Percentiles rank a stretch among this genome's conserved stretches.
Conservation (phyloP, 345 rosid genomes). For the Syzygium aqueum region DNA sequence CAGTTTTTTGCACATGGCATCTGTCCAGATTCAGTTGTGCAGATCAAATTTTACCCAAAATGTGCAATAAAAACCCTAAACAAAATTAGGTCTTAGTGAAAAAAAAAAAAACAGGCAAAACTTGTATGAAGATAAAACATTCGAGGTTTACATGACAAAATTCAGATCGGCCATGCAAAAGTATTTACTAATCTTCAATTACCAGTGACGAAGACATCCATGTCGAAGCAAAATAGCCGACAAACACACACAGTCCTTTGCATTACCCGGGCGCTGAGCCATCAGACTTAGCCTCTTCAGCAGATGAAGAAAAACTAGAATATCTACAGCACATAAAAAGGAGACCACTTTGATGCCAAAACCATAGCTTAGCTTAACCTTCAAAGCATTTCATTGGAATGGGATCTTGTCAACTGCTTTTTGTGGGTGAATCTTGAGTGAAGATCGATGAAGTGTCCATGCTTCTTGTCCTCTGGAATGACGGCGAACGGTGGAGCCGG, state of each 20-base stretch:
- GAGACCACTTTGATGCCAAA: neutral
- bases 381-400: neutral
- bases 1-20: neutral
- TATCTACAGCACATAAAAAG: neutral
- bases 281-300: neutral
- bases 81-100: neutral
- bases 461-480: constrained; percentile 51
- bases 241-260: neutral
- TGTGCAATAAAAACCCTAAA: neutral
- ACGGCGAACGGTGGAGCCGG: constrained; percentile 40
- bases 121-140: neutral
- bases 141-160: neutral
- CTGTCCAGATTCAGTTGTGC: neutral
- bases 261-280: neutral
- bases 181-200: neutral
- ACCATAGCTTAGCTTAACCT: neutral
- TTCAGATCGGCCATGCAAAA: neutral
- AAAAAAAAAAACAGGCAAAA: neutral
- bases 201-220: neutral
- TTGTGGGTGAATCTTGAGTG: neutral
- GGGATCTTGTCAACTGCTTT: neutral
- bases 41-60: neutral
- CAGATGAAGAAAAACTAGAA: neutral
- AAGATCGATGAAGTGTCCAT: constrained; percentile 20
- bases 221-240: neutral